Base-by-base conservation (phyloP, 345 rosid species). In the Citrus trifoliata region DNA sequence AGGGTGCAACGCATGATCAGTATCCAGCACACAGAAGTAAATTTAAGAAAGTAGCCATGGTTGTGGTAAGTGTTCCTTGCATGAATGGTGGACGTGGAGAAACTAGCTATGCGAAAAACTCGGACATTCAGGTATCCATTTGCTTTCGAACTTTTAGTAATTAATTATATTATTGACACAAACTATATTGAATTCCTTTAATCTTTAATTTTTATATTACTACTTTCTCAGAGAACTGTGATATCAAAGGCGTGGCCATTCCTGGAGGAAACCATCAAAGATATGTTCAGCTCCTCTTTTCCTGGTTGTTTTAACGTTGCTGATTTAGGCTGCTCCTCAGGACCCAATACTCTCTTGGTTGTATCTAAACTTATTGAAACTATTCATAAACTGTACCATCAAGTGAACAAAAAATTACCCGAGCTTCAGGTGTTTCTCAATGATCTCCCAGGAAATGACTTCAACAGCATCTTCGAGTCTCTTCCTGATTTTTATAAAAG, bases 271-370 rank as follows among this genome's bases (percentile, higher is more conserved):
- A 64, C 73, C 1, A 40, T 65, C 56, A 38, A 19, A n/a, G 60
- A 70, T 1, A 10, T 70, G 22, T 18, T 35, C 61, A 27, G 48
- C 67, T 51, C 18, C 40, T 46, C 18, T 71, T 82, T 61, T 81
- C 87, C 3, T 3, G 24, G 19, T 46, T 13, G 55, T 73, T 73
- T 86, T 10, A 76, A 81, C n/a, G 37, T 84, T 55, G 87, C 84
- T 12, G 92, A 89, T 59, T 76, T 89, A 67, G 90, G 90, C 7
- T 89, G 90, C 56, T 82, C 88, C 71, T 81, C 90, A 2, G 92
- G 89, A 80, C 86, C 88, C 65, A 89, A 84, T 64, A 74, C 90
- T 0, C 64, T 89, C 28, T 18, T 84, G 2, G 48, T 77, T 0
- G 10, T 82, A 0, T 69, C 79, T 27, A 71, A 73, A 58, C 3